These are phyloP conservation scores for Monosporascus sp. DNA, from an alignment of 2,329 filamentous ascomycete genomes.

Conservation along the genomic window DNA sequence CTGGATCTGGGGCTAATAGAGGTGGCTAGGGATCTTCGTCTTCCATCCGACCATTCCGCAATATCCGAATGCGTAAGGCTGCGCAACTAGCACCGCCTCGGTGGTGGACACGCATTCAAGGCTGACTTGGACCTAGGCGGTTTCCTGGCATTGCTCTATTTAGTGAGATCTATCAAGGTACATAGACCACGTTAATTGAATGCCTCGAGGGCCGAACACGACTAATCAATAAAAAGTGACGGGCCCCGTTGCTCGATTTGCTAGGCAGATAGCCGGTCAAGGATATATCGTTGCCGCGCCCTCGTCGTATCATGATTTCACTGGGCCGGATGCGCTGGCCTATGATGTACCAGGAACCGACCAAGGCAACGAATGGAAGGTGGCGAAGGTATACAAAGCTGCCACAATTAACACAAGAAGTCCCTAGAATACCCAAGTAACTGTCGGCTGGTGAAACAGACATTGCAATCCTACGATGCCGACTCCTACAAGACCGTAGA, in stretches of 20 bases:
- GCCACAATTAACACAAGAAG: not conserved
- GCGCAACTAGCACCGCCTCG: slow-evolving; percentile 2
- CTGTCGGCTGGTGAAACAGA: slow-evolving; percentile 39
- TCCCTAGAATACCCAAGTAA: slow-evolving; percentile 2
- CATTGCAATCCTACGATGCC: slow-evolving; percentile 79
- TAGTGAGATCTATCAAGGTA: slow-evolving; percentile 94
- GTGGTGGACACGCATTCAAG: slow-evolving; percentile 4
- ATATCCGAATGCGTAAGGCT: slow-evolving; percentile 73
- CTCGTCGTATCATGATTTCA: slow-evolving; percentile 91
- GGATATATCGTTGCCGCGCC: slow-evolving; percentile 91
- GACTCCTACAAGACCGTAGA: slow-evolving; percentile 66
- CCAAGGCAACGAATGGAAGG: slow-evolving; percentile 79
- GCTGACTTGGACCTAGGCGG: slow-evolving; percentile 34
- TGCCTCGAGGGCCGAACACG: not conserved
- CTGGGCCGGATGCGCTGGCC: slow-evolving; percentile 72
- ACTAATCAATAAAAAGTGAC: slow-evolving; percentile 55
- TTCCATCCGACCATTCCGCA: slow-evolving; percentile 81
- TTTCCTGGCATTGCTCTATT: slow-evolving; percentile 88
- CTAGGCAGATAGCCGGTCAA: slow-evolving; percentile 84
- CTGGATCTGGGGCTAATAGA: slow-evolving; percentile 6
- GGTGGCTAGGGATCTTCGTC: slow-evolving; percentile 68
- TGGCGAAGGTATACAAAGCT: slow-evolving; percentile 57
- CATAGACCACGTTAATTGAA: slow-evolving; percentile 5
- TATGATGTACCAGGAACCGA: slow-evolving; percentile 89
- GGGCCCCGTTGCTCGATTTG: slow-evolving; percentile 83